A percentile compares a stretch with the other conserved stretches of the same genome.
Evolutionary conservation across 257 asterid genomes (phyloP).

Genomic region (Jaltomata sinuosa): DNA sequence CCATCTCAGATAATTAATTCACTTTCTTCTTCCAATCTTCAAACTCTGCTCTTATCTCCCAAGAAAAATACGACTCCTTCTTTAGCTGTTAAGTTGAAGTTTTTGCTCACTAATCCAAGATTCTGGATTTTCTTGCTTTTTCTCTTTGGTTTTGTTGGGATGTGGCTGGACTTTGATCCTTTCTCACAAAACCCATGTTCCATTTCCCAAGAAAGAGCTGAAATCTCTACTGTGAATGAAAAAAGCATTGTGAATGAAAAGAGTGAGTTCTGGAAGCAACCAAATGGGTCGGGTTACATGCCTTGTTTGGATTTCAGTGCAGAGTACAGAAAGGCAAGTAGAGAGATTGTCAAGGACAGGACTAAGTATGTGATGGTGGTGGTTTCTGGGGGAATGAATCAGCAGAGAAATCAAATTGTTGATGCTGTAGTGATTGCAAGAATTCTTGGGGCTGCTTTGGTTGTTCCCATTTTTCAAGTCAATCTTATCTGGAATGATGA

Average conservation of each 20-base stretch:
- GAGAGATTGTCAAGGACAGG: slow-evolving; percentile 40
- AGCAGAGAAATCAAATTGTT: slow-evolving; percentile 96
- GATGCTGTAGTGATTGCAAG: slow-evolving; percentile 97
- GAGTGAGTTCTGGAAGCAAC: slow-evolving; percentile 77
- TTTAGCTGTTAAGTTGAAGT: slow-evolving; percentile 11
- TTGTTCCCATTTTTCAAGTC: slow-evolving; percentile 89
- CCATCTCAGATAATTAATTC: slow-evolving; percentile 74
- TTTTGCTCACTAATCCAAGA: slow-evolving; percentile 40
- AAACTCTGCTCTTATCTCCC: slow-evolving; percentile 63
- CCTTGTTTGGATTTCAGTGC: slow-evolving; percentile 70
- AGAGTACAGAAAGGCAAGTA: slow-evolving; percentile 32
- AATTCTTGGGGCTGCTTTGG: slow-evolving; percentile 87
- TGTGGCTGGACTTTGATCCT: slow-evolving; percentile 42
- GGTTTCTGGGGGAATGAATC: slow-evolving; percentile 93
- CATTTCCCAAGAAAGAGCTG: slow-evolving; percentile 14
- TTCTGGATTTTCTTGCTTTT: slow-evolving; percentile 39
- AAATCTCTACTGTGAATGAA: not conserved
- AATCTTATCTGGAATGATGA: slow-evolving; percentile 98
- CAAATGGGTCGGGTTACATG: slow-evolving; percentile 77
- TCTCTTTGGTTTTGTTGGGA: slow-evolving; percentile 37
- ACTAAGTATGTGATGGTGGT: slow-evolving; percentile 71
- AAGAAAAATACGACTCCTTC: slow-evolving; percentile 36
- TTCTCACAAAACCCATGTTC: slow-evolving; percentile 45
- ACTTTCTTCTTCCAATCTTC: slow-evolving; percentile 63
- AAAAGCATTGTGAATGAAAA: slow-evolving; percentile 20